Base-by-base conservation (phyloP, 2,329 filamentous ascomycete genomes). In the Botrytis sinoallii region DNA sequence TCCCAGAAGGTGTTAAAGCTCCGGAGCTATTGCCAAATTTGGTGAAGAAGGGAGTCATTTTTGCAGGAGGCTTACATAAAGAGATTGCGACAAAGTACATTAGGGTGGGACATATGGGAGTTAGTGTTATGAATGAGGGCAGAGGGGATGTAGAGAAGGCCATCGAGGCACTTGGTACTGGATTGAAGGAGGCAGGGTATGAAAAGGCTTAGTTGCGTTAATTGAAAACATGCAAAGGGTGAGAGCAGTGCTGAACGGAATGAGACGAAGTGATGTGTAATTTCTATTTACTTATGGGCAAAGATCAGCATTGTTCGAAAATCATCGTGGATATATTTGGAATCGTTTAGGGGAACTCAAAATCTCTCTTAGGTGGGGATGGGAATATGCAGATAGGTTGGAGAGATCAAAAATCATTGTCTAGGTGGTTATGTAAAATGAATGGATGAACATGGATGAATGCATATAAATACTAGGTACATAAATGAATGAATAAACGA, bases 91-190 rank as follows among this genome's bases (percentile, higher is more conserved):
- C 92, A 76, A 96, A 93, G 85, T 99, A 99, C 83, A 93, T 99
- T 78, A 90, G 96, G 42, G 96, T 99, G 80, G 96, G 96, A 61
- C 96, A 98, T 83, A 99, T 99, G 96, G 96, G 96, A 78, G 93
- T 98, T 76, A 96, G 92, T 81, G 92, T 95, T 57, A 57, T 69
- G 66, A 35, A 57, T 57, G 66, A 69, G 35, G 89, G 89, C 76
- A 88, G 95, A 76, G 88, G 88, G 70, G 94, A 99, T 81, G 90
- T 98, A 79, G 93, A 97, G 76, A 92, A 92, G 80, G 96, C 95
- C 1, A 86, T 98, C 75, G 86, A 90, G 78, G 92, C 93, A 63
- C 84, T 99, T 78, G 91, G 92, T 84, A 89, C 91, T 73, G 90
- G 91, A 14, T 84, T 98, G 76, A 82, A 85, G 1, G 95, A 97